Evolutionary conservation across 306 rosid species (phyloP).

Genomic region (Cicer judaicum): DNA sequence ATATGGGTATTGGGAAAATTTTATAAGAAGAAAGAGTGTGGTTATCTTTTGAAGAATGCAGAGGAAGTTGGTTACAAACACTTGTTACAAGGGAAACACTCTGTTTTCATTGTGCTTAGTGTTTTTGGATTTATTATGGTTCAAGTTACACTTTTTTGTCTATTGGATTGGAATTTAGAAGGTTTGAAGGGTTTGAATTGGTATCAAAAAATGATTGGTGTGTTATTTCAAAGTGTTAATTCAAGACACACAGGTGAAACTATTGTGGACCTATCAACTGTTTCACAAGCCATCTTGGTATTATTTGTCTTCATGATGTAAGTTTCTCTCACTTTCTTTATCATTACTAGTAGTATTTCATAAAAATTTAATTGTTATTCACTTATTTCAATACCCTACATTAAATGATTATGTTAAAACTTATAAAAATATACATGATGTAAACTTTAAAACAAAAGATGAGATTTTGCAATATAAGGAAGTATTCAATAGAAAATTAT

Average conservation of each 20-base stretch:
- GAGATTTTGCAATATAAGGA: no score
- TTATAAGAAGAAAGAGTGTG: conserved; percentile 42
- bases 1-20: conserved; percentile 54
- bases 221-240: conserved; percentile 58
- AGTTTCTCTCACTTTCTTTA: conserved; percentile 43
- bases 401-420: no score
- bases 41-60: conserved; percentile 45
- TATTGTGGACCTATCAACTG: conserved; percentile 52
- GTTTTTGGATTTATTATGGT: conserved; percentile 55
- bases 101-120: conserved; percentile 47
- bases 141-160: conserved; percentile 46
- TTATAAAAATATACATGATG: no score
- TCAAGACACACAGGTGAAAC: conserved; percentile 68
- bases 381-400: no score
- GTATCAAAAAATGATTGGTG: conserved; percentile 53
- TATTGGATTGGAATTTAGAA: conserved; percentile 60
- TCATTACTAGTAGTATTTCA: no score
- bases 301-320: conserved; percentile 68
- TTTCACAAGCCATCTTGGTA: conserved; percentile 60
- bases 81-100: conserved; percentile 47
- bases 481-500: no score
- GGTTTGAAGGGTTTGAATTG: conserved; percentile 46
- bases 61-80: conserved; percentile 52
- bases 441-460: no score
- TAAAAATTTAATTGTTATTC: no score